Base-by-base conservation (phyloP, 768 basidiomycete species). In the Tylopilus balloui region DNA sequence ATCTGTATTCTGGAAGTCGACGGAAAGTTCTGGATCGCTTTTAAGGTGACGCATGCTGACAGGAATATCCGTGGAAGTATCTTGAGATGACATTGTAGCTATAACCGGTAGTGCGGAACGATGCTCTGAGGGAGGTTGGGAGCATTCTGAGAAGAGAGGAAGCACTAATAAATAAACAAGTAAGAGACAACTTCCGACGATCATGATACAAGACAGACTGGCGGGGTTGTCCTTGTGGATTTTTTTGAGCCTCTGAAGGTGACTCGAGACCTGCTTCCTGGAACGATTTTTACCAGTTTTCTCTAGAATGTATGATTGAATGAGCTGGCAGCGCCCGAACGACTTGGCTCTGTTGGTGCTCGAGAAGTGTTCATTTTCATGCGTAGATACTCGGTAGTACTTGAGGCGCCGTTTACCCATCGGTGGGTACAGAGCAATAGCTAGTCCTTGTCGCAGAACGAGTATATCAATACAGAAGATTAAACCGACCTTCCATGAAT, bases 301-400 rank as follows among this genome's bases (percentile, higher is more conserved):
- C 40, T 71, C 65, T 20, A 69, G 48, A 27, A 71, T 61, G 38
- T 73, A 71, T 1, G 68, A 67, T 25, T 73, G 70, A 28, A 71
- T 73, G 19, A 71, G 62, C 51, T 71, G 70, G 53, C 71, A 71
- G 17, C 70, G 69, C 43, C 70, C 70, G 47, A 73, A 69, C 19
- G 66, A 66, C 50, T 53, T 69, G 43, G 53, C 21, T 2, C 48
- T 55, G 35, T 54, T 54, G 23, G 49, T 36, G 11, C 46, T 45
- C 17, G 50, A 42, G 13, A 14, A 14, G 15, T 39, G 39, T n/a
- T 55, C 61, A 24, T 52, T 45, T 31, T 57, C 52, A 12, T 54
- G 42, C 15, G 42, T 42, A 29, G 61, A 48, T n/a, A 68, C 23
- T 3, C 57, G 61, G 23, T 61, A 65, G 39, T 69, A 68, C 54